phyloP scores from a whole-genome alignment of 306 rosid genomes.

The Sophora flavescens region DNA sequence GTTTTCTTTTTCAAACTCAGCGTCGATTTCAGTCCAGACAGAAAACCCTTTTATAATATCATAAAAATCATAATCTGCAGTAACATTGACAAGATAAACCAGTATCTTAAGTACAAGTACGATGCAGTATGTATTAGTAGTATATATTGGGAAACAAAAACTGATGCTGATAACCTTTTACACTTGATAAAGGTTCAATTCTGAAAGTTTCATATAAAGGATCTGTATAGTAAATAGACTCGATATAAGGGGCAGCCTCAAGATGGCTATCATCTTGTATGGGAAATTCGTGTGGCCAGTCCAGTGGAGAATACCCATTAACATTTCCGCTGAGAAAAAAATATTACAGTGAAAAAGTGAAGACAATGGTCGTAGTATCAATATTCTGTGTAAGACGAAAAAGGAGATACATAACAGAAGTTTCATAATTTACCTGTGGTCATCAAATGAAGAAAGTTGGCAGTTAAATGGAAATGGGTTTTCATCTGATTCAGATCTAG shows the following conservation, averaged over 20 bases:
- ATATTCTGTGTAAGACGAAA: too few relatives aligned
- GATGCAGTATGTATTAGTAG: too few relatives aligned
- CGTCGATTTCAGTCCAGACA: constrained; percentile 45
- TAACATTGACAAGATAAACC: background rate
- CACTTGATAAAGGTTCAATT: constrained; percentile 44
- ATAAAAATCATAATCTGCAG: constrained; percentile 51
- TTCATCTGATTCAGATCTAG: too few relatives aligned
- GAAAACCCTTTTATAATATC: constrained; percentile 39
- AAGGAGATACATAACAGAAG: too few relatives aligned
- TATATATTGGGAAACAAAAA: background rate
- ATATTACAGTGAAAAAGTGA: too few relatives aligned
- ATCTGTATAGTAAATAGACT: constrained; percentile 21
- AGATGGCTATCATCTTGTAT: constrained; percentile 29
- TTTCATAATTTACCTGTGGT: too few relatives aligned
- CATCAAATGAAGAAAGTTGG: too few relatives aligned
- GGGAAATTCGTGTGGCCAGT: constrained; percentile 50
- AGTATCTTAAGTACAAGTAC: background rate
- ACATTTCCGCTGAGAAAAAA: constrained; percentile 35
- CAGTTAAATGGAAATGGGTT: too few relatives aligned
- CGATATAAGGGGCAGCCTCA: constrained; percentile 50
- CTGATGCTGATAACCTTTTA: constrained; percentile 47
- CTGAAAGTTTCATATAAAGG: constrained; percentile 43
- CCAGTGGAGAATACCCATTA: constrained; percentile 36
- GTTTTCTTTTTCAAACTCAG: constrained; percentile 44
- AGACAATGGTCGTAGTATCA: too few relatives aligned